phyloP scores from a whole-genome alignment of 805 yeast genomes.

The Candida nitratophila region DNA sequence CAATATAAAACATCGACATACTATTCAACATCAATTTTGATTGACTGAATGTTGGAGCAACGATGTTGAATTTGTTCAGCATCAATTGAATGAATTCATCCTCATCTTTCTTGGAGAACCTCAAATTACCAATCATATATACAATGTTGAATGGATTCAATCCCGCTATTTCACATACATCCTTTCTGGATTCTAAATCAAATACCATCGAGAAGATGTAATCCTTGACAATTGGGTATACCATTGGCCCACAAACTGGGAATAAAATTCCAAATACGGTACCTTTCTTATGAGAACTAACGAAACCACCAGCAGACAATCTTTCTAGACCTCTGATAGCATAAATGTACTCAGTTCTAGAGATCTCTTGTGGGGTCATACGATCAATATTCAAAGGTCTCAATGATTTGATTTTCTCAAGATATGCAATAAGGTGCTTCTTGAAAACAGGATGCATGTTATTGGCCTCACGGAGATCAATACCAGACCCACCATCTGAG shows the following conservation, averaged over 20 bases:
- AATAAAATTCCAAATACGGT: constrained; percentile 49
- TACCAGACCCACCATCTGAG: constrained; percentile 25
- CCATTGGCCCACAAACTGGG: background rate
- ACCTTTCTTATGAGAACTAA: constrained; percentile 18
- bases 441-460: constrained; percentile 25
- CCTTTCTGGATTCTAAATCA: constrained; percentile 59
- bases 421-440: constrained; percentile 32
- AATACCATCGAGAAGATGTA: constrained; percentile 66
- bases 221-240: constrained; percentile 41
- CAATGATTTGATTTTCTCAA: constrained; percentile 34
- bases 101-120: constrained; percentile 36
- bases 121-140: constrained; percentile 38
- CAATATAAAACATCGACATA: constrained; percentile 63
- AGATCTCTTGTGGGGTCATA: constrained; percentile 46
- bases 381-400: constrained; percentile 24
- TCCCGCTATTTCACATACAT: constrained; percentile 67
- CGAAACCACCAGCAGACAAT: background rate
- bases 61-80: constrained; percentile 29
- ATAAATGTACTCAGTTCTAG: constrained; percentile 55
- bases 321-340: constrained; percentile 45
- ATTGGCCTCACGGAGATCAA: constrained; percentile 20
- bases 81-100: constrained; percentile 37
- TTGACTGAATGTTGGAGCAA: constrained; percentile 50
- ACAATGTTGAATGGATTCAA: constrained; percentile 46
- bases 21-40: constrained; percentile 59